A percentile compares a stretch with the other conserved stretches of the same genome.
These are phyloP conservation scores for Microcyclospora tardicrescens DNA, from an alignment of 2,329 filamentous ascomycete genomes.

Conservation along the genomic window DNA sequence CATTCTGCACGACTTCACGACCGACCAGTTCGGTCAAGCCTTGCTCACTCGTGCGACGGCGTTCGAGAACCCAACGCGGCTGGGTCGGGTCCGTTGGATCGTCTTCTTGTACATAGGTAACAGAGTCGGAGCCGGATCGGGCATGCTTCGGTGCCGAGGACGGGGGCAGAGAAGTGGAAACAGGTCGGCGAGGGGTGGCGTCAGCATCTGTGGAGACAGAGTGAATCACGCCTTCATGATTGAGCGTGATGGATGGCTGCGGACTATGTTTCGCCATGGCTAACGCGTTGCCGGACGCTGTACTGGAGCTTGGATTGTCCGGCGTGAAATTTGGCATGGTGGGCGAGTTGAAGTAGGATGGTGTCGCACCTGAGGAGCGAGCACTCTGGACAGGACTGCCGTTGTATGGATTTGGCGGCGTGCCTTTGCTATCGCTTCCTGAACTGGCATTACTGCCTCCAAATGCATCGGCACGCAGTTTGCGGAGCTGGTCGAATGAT, in stretches of 20 bases:
- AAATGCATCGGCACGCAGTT: slow-evolving; percentile 41
- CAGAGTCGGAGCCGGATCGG: slow-evolving; percentile 44
- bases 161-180: neutral
- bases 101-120: slow-evolving; percentile 52
- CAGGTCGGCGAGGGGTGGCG: neutral
- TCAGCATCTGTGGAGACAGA: too few species aligned
- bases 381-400: too few species aligned
- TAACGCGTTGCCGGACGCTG: too few species aligned
- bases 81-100: slow-evolving; percentile 47
- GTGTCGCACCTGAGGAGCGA: too few species aligned
- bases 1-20: slow-evolving; percentile 49
- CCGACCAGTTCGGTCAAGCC: slow-evolving; percentile 54
- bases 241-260: too few species aligned
- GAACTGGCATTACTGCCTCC: slow-evolving; percentile 60
- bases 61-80: slow-evolving; percentile 55
- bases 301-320: too few species aligned
- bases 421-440: slow-evolving; percentile 29
- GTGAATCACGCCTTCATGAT: too few species aligned
- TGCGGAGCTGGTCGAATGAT: slow-evolving; percentile 17
- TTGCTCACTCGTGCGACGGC: slow-evolving; percentile 51
- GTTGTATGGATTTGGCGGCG: neutral
- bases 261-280: too few species aligned
- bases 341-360: too few species aligned
- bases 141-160: slow-evolving; percentile 8
- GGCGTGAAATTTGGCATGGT: too few species aligned